Evolutionary conservation across 129 eudicot genomes (phyloP).

Genomic region (Lactuca sativa): DNA sequence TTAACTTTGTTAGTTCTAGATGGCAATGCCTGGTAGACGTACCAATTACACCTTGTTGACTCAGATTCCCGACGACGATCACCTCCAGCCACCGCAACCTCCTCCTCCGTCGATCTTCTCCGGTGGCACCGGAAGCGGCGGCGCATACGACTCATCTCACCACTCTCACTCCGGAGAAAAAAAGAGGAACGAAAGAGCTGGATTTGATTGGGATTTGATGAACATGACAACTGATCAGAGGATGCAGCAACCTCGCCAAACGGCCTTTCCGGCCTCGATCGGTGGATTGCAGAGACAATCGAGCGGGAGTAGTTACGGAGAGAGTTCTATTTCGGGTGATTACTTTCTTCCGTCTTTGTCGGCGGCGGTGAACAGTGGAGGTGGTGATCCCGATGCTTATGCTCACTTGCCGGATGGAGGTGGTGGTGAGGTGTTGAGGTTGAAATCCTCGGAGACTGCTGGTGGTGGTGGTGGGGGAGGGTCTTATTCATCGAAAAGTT

Average conservation of each 20-base stretch:
- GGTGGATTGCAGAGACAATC: constrained; percentile 87
- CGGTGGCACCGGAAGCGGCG: constrained; percentile 31
- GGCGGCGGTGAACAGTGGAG: constrained; percentile 35
- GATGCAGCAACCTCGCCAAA: constrained; percentile 46
- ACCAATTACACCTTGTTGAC: constrained; percentile 67
- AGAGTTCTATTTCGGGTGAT: constrained; percentile 93
- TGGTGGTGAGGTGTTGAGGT: constrained; percentile 35
- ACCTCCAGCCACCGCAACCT: constrained; percentile 23
- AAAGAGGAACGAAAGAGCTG: constrained; percentile 36
- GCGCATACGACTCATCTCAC: constrained; percentile 38
- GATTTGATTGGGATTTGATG: constrained; percentile 63
- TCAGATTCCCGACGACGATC: constrained; percentile 79
- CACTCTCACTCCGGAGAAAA: constrained; percentile 57
- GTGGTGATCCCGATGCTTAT: constrained; percentile 44
- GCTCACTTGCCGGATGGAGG: constrained; percentile 31
- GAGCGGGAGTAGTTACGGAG: constrained; percentile 90
- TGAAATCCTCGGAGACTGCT: constrained; percentile 24
- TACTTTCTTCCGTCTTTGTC: constrained; percentile 57
- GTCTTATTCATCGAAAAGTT: constrained; percentile 57
- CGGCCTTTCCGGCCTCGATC: constrained; percentile 49
- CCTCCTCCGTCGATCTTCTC: constrained; percentile 40
- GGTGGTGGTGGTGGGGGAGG: constrained; percentile 37
- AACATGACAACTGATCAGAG: constrained; percentile 45
- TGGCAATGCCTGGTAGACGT: constrained; percentile 79
- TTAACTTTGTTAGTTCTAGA: constrained; percentile 13